phyloP scores from a whole-genome alignment of 305 asterid species.

The Solanum hybrid region DNA sequence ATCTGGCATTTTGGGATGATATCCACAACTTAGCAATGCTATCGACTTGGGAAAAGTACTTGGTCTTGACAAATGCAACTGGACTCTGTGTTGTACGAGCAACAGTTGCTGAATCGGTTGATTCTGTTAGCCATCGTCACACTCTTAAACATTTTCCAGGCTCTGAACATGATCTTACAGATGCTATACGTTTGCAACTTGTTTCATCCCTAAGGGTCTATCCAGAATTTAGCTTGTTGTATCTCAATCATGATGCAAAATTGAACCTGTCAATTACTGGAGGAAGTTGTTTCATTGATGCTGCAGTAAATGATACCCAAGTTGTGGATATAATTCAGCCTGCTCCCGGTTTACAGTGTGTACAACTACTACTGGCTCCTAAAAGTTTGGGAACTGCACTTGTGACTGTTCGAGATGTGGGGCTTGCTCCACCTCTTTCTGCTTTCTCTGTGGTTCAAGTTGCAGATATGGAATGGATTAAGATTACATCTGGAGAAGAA shows the following conservation, averaged over 20 bases:
- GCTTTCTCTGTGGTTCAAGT: slow-evolving; percentile 69
- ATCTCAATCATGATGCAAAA: slow-evolving; percentile 55
- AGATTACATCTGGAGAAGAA: slow-evolving; percentile 51
- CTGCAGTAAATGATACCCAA: slow-evolving; percentile 53
- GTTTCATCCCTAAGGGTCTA: slow-evolving; percentile 68
- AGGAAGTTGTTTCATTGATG: slow-evolving; percentile 67
- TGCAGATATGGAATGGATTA: slow-evolving; percentile 84
- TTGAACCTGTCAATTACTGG: slow-evolving; percentile 71
- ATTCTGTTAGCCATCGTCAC: slow-evolving; percentile 32
- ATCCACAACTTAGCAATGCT: slow-evolving; percentile 25
- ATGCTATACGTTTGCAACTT: slow-evolving; percentile 69
- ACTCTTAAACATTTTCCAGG: slow-evolving; percentile 21
- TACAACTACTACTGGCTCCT: slow-evolving; percentile 64
- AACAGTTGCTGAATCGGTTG: slow-evolving; percentile 35
- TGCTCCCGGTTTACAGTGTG: slow-evolving; percentile 38
- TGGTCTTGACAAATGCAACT: slow-evolving; percentile 64
- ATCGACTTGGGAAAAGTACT: slow-evolving; percentile 79
- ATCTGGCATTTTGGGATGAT: slow-evolving; percentile 51
- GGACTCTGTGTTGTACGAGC: slow-evolving; percentile 65
- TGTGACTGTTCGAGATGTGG: slow-evolving; percentile 65
- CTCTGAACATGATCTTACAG: slow-evolving; percentile 38
- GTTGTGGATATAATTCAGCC: slow-evolving; percentile 43
- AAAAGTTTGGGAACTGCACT: slow-evolving; percentile 64
- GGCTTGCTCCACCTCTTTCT: slow-evolving; percentile 66
- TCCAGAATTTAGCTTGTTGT: slow-evolving; percentile 67